Evolutionary conservation across 2,329 filamentous ascomycete species (phyloP).

Genomic region (Aspergillus udagawae): DNA sequence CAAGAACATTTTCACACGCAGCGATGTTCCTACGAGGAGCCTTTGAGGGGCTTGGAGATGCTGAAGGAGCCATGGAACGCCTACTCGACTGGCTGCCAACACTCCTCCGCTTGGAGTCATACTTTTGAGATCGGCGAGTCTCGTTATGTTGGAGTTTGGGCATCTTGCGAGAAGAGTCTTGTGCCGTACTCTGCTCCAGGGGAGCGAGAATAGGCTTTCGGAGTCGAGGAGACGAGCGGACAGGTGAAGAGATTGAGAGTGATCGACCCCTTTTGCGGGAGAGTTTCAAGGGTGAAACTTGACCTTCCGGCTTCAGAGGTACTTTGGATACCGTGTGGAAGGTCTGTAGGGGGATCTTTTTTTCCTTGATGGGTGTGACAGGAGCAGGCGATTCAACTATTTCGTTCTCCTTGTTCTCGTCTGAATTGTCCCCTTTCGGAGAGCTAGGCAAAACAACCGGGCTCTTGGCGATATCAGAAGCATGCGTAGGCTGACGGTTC

Average conservation of each 20-base stretch:
- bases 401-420: slow-evolving; percentile 29
- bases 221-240: slow-evolving; percentile 28
- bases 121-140: slow-evolving; percentile 17
- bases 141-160: slow-evolving; percentile 15
- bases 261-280: slow-evolving; percentile 49
- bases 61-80: slow-evolving; percentile 11
- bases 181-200: slow-evolving; percentile 17
- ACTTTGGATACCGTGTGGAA: slow-evolving; percentile 74
- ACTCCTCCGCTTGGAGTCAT: slow-evolving; percentile 12
- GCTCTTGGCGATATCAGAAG: slow-evolving; percentile 1
- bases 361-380: slow-evolving; percentile 53
- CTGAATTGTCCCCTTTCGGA: slow-evolving; percentile 37
- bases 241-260: slow-evolving; percentile 45
- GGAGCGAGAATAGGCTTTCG: slow-evolving; percentile 21
- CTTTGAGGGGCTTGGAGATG: slow-evolving; percentile 24
- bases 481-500: slow-evolving; percentile 58
- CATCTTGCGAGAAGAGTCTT: slow-evolving; percentile 26
- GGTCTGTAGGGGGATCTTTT: slow-evolving; percentile 46
- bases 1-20: slow-evolving; percentile 46
- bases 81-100: slow-evolving; percentile 1
- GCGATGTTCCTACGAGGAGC: slow-evolving; percentile 22
- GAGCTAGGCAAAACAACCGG: background rate
- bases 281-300: slow-evolving; percentile 45
- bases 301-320: slow-evolving; percentile 64
- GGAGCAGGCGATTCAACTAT: slow-evolving; percentile 31